Evolutionary conservation across 2,329 filamentous ascomycete species (phyloP), one percentile per base, ranked within the genome.

Genomic region (Geosmithia putterillii): DNA sequence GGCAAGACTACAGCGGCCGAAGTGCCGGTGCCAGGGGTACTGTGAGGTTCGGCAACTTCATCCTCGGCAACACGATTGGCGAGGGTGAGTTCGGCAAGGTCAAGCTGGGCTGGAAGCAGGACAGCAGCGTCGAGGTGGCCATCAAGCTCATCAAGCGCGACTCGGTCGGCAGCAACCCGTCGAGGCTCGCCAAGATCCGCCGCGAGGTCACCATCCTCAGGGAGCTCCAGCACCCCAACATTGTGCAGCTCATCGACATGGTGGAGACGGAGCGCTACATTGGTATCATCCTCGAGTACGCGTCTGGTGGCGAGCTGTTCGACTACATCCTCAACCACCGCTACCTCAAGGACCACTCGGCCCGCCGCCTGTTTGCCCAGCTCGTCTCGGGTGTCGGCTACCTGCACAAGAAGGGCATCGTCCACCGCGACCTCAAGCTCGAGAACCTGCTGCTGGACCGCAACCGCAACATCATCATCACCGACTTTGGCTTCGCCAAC

Each of bases 31-130:
- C 80, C 52, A 95, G 94, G 42, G 58, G 67, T 79, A 66, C 57
- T 9, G 88, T 83, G 37, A 89, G 86, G 51, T 96, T 98, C 59
- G 90, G 90, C 47, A 88, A 95, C 49, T 98, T 96, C 62, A 87
- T 94, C 47, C 74, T 98, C 3, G 92, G 92, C 32, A 90, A 95
- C 61, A 96, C 90, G 2, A 82, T 98, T 41, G 92, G 92, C 41
- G 92, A 98, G 67, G 92, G 92, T 48, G 92, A 98, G 63, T 98
- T 98, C 60, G 92, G 92, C 51, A 98, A 98, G 61, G 92, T 98
- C 54, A 96, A 95, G 64, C 79, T 96, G 57, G 92, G 92, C 21
- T 98, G 92, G 92, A 96, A 95, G 63, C 85, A 87, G 59, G 89
- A 94, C 62, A 89, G 88, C 47, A 89, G 82, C 50, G 84, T 94